Evolutionary conservation across 2,329 filamentous ascomycete genomes (phyloP).

Genomic region (Pseudogymnoascus sp.): DNA sequence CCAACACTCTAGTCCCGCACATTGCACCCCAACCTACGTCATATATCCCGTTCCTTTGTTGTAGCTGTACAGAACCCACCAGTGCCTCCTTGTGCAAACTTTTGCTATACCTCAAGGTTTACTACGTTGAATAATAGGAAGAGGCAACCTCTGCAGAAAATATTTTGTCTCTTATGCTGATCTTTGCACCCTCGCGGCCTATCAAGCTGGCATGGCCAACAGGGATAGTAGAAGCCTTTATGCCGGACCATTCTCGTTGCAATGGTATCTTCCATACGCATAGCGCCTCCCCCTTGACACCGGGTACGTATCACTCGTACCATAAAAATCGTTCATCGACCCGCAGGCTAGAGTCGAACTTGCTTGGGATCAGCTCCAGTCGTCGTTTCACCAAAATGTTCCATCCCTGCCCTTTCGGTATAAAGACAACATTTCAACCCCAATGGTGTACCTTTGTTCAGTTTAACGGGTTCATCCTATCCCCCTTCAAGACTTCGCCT

Average conservation of each 20-base stretch:
- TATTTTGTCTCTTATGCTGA: background rate
- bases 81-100: background rate
- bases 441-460: background rate
- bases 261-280: background rate
- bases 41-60: background rate
- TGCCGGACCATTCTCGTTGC: background rate
- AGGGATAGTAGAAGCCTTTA: background rate
- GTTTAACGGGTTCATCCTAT: background rate
- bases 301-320: background rate
- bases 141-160: background rate
- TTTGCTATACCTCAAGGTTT: slow-evolving; percentile 7
- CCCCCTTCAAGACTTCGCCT: slow-evolving; percentile 1
- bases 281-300: background rate
- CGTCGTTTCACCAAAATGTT: slow-evolving; percentile 2
- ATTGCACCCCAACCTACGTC: background rate
- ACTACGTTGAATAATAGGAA: background rate
- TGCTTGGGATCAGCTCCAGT: background rate
- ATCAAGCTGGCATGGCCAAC: background rate
- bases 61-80: background rate
- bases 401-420: background rate
- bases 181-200: background rate
- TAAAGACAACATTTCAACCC: slow-evolving; percentile 3
- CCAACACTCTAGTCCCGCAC: background rate
- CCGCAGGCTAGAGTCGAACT: background rate
- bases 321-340: slow-evolving; percentile 1